Evolutionary conservation across 495 filamentous ascomycete species (phyloP).

Genomic region (Apiosordaria backusii): DNA sequence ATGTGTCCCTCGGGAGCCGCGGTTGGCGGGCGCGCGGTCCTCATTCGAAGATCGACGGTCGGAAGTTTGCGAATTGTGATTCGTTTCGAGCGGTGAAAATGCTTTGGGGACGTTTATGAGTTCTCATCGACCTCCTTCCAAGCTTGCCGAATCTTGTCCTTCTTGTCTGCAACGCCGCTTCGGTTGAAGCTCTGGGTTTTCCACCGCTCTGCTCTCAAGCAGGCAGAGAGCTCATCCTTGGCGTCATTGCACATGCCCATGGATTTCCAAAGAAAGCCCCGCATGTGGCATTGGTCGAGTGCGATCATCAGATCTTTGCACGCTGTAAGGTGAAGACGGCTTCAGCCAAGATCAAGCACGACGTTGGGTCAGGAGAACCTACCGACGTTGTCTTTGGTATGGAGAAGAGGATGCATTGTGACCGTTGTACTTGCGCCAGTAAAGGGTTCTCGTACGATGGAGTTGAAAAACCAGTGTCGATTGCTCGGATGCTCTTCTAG

Average conservation of each 20-base stretch:
- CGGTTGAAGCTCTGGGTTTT: slow-evolving; percentile 76
- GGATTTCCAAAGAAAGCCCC: slow-evolving; percentile 84
- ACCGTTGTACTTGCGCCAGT: background rate
- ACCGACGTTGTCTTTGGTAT: slow-evolving; percentile 88
- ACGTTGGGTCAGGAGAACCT: slow-evolving; percentile 21
- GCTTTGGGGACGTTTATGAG: slow-evolving; percentile 38
- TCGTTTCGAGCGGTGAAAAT: background rate
- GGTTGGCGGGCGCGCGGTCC: background rate
- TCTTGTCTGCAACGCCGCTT: slow-evolving; percentile 63
- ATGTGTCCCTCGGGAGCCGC: background rate
- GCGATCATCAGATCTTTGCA: slow-evolving; percentile 91
- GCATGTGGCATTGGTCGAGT: slow-evolving; percentile 92
- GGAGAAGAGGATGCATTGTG: slow-evolving; percentile 94
- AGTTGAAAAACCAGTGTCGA: background rate
- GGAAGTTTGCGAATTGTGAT: background rate
- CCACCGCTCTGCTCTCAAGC: slow-evolving; percentile 71
- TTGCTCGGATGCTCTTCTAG: background rate
- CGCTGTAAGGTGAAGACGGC: slow-evolving; percentile 45
- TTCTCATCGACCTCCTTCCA: slow-evolving; percentile 86
- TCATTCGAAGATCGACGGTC: background rate
- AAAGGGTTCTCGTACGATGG: background rate
- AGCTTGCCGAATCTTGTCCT: slow-evolving; percentile 61
- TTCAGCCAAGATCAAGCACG: slow-evolving; percentile 2
- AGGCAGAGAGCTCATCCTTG: slow-evolving; percentile 76
- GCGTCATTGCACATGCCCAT: slow-evolving; percentile 84